These are phyloP conservation scores for Rachicladosporium sp. DNA, from an alignment of 2,329 filamentous ascomycete species.

Conservation along the genomic window DNA sequence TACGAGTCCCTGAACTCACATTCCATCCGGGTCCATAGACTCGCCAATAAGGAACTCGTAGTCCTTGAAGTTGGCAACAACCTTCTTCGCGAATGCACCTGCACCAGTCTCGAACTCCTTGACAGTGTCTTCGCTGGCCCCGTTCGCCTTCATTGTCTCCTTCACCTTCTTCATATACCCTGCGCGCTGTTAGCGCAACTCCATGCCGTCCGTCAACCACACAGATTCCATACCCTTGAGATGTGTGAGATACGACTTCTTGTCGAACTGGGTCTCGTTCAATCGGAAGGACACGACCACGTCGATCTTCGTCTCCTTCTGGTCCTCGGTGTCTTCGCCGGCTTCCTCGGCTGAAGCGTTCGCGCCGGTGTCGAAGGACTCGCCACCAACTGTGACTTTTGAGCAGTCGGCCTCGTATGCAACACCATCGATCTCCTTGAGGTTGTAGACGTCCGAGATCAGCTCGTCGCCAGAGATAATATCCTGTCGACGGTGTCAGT, in stretches of 20 bases:
- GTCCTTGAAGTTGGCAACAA: conserved; percentile 82
- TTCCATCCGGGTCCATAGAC: conserved; percentile 85
- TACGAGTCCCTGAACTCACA: conserved; percentile 48
- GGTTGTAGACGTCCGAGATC: conserved; percentile 84
- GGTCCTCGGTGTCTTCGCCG: conserved; percentile 57
- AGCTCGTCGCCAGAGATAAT: conserved; percentile 84
- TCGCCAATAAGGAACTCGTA: conserved; percentile 90
- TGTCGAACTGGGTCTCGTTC: conserved; percentile 65
- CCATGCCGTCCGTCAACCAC: background rate
- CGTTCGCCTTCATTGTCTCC: conserved; percentile 50
- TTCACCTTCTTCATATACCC: conserved; percentile 90
- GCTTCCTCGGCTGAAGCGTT: conserved; percentile 94
- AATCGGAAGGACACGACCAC: conserved; percentile 88
- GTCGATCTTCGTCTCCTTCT: conserved; percentile 69
- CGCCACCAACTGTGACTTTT: conserved; percentile 70
- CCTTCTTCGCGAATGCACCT: conserved; percentile 63
- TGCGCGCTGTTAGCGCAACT: conserved; percentile 21
- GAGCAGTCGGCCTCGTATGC: conserved; percentile 85
- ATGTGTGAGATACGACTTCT: conserved; percentile 72
- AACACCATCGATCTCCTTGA: conserved; percentile 67
- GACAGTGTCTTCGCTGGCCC: conserved; percentile 53
- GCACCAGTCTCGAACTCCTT: conserved; percentile 71
- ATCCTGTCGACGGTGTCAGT: conserved; percentile 48
- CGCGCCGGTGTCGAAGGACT: conserved; percentile 76
- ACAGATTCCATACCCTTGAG: conserved; percentile 58